Percentiles rank a stretch among this genome's conserved stretches.
Conservation (phyloP, 176 grass and related monocot species). For the Alopecurus myosuroides region DNA sequence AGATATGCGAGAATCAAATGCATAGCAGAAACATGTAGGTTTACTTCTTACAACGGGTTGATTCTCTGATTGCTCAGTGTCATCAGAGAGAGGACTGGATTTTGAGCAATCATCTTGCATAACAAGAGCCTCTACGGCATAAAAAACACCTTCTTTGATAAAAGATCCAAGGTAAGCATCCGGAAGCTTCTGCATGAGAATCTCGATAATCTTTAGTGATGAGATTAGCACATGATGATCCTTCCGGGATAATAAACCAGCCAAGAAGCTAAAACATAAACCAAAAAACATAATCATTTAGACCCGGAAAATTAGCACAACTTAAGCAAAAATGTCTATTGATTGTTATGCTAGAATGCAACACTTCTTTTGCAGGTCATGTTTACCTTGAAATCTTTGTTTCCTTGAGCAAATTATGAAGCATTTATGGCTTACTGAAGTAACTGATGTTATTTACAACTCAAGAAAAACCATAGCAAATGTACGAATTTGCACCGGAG, state of each 20-base stretch:
- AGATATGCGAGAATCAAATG: conserved; percentile 56
- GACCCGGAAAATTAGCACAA: background rate
- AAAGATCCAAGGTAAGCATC: conserved; percentile 85
- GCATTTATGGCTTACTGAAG: conserved; percentile 82
- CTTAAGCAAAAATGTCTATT: background rate
- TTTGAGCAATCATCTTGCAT: conserved; percentile 56
- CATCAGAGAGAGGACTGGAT: conserved; percentile 32
- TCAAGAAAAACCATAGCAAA: conserved; percentile 82
- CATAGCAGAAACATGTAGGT: conserved; percentile 86
- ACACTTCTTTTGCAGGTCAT: background rate
- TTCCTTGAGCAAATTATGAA: conserved; percentile 67
- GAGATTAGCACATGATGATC: conserved; percentile 80
- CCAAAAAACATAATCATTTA: conserved; percentile 27
- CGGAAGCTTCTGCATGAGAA: conserved; percentile 98
- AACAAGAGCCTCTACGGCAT: conserved; percentile 80
- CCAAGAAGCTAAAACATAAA: conserved; percentile 80
- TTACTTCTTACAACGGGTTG: conserved; percentile 42
- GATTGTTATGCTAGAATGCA: conserved; percentile 3
- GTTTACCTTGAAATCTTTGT: conserved; percentile 91
- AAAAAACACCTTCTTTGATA: conserved; percentile 93
- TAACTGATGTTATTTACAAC: conserved; percentile 90
- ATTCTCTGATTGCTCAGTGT: conserved; percentile 37
- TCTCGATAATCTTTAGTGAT: conserved; percentile 78
- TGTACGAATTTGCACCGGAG: conserved; percentile 75
- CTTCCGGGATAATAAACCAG: conserved; percentile 83